These are phyloP conservation scores for Alternaria gaisen DNA, from an alignment of 2,329 filamentous ascomycete genomes.

Conservation along the genomic window DNA sequence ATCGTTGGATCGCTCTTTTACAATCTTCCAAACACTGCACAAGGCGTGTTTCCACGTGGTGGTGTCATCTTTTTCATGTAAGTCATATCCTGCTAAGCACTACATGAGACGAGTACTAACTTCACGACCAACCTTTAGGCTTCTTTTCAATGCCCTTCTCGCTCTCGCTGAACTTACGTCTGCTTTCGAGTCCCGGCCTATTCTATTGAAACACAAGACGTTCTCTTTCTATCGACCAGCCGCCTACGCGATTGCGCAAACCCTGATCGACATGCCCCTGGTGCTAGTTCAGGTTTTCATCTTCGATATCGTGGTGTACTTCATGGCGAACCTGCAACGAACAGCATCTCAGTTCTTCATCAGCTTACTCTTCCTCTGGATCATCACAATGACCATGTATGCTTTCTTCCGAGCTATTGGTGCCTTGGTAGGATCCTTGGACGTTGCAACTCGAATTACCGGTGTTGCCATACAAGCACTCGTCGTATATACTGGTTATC, in stretches of 20 bases:
- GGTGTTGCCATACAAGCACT: constrained; percentile 53
- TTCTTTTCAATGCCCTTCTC: constrained; percentile 70
- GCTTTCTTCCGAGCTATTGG: constrained; percentile 53
- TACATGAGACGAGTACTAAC: not conserved
- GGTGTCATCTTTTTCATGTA: constrained; percentile 67
- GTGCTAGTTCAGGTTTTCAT: constrained; percentile 66
- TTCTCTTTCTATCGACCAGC: constrained; percentile 74
- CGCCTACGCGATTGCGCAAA: constrained; percentile 67
- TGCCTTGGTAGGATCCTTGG: constrained; percentile 46
- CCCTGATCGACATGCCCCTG: constrained; percentile 65
- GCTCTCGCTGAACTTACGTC: constrained; percentile 69
- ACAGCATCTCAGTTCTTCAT: constrained; percentile 71
- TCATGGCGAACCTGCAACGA: constrained; percentile 65
- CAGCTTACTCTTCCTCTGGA: constrained; percentile 69
- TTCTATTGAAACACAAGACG: constrained; percentile 74
- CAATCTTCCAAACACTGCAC: constrained; percentile 61
- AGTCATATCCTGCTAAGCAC: not conserved
- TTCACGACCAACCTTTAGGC: not conserved
- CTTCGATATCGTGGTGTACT: constrained; percentile 70
- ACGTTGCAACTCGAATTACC: constrained; percentile 51
- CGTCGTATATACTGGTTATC: constrained; percentile 52
- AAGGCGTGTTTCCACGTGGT: constrained; percentile 67
- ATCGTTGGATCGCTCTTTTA: constrained; percentile 61
- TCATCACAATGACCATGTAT: constrained; percentile 57
- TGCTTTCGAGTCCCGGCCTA: constrained; percentile 69